Evolutionary conservation across 2,329 filamentous ascomycete species (phyloP), one percentile per base, ranked within the genome.

Genomic region (Thielaviopsis ethacetica): DNA sequence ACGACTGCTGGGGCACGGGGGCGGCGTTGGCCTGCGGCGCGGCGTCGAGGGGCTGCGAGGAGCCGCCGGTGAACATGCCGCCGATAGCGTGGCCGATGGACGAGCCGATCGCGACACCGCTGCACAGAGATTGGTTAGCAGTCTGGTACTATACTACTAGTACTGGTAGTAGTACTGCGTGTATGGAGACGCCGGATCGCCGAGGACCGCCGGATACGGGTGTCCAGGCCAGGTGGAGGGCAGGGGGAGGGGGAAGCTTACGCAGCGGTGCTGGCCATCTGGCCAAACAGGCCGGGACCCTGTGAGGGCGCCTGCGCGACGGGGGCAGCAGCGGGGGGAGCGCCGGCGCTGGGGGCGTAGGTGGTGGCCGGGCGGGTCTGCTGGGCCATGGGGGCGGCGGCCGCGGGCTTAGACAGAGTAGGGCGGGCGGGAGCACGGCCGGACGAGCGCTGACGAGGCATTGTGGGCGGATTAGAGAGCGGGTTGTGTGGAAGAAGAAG

Each of bases 241-340:
- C 30, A 22, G 54, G 26, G 50, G 22, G 13, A 54, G n/a, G 22
- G n/a, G 38, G 57, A 21, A 13, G 84, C 90, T 76, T 85, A 97
- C 91, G 93, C 93, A 71, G 93, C 93, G 60, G 93, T 98, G 70
- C 85, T 90, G 65, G 93, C 93, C 87, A 98, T 96, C 79, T 97
- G 89, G 61, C 89, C 91, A 66, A 98, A 89, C 12, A 98, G 79
- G 63, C 93, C 91, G 5, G 89, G 84, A 27, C 90, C 88, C 64
- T 85, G 78, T 58, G 81, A 79, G 57, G 72, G 71, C 56, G 75
- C 72, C 54, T 74, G 71, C 58, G 73, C 71, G 53, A 76, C 71
- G 26, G 75, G 71, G 54, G 73, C 72, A 57, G 72, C 70, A 61
- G 76, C 76, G 56, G 80, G 77, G 59, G 80, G 73, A 57, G 75